Evolutionary conservation across 2,329 filamentous ascomycete genomes (phyloP).

Genomic region (Pyricularia sp.): DNA sequence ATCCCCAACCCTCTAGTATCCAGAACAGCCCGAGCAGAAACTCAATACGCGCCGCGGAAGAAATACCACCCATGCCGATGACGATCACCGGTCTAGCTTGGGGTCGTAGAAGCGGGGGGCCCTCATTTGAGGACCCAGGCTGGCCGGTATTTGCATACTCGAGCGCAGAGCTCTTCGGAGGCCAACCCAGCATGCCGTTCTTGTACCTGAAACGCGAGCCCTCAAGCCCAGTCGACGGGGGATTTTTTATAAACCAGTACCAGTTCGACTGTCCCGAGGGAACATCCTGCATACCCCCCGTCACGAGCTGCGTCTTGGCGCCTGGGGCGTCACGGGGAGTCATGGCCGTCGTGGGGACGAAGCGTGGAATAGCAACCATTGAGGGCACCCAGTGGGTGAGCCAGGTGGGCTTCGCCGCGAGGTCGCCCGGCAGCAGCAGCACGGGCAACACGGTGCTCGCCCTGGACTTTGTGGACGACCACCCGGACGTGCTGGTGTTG

Average conservation of each 20-base stretch:
- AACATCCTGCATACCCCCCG: neutral
- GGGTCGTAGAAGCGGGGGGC: neutral
- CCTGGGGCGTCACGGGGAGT: neutral
- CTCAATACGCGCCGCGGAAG: neutral
- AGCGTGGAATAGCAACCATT: neutral
- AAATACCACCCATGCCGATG: neutral
- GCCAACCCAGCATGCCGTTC: neutral
- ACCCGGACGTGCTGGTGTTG: slow-evolving; percentile 36
- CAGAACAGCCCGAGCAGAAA: neutral
- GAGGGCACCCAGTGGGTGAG: neutral
- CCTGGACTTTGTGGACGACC: slow-evolving; percentile 34
- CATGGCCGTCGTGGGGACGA: neutral
- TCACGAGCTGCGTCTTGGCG: neutral
- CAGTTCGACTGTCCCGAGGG: neutral
- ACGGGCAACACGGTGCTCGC: slow-evolving; percentile 32
- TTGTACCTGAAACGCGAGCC: neutral
- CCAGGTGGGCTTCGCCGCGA: neutral
- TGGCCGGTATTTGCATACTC: neutral
- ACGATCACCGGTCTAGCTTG: neutral
- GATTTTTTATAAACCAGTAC: neutral
- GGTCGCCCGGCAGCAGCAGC: neutral
- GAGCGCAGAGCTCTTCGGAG: neutral
- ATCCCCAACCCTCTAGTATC: neutral
- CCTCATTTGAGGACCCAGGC: neutral
- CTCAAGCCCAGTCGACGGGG: neutral